phyloP scores from a whole-genome alignment of 371 early-diverging fungal genomes.

The Mortierella sp. region DNA sequence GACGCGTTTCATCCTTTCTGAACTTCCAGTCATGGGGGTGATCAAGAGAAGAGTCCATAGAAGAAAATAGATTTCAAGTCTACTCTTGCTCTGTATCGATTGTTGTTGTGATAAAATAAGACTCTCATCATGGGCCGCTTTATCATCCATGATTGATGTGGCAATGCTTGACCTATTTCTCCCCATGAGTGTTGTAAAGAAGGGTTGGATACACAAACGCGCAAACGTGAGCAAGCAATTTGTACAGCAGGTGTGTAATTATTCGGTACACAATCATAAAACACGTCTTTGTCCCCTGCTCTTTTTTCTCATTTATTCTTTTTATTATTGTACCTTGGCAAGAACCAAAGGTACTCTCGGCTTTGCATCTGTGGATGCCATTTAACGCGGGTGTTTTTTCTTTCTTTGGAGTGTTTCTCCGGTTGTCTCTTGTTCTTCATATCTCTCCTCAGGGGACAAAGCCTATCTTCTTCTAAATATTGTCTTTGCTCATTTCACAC shows the following conservation, averaged over 20 bases:
- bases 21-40: no score
- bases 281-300: background rate
- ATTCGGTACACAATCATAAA: background rate
- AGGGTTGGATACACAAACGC: background rate
- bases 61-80: no score
- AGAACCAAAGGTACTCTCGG: background rate
- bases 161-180: background rate
- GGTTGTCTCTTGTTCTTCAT: background rate
- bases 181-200: constrained; percentile 2
- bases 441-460: background rate
- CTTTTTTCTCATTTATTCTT: background rate
- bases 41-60: no score
- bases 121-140: no score
- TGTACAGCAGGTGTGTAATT: no score
- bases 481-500: background rate
- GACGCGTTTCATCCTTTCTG: no score
- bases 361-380: background rate
- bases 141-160: background rate
- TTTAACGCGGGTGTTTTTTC: background rate
- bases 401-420: background rate
- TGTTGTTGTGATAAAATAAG: no score
- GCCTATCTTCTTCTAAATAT: background rate
- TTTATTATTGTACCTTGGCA: background rate
- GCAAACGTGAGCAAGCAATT: background rate
- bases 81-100: no score